These are phyloP conservation scores for Alectoria sarmentosa DNA, from an alignment of 495 filamentous ascomycete species.

Conservation along the genomic window DNA sequence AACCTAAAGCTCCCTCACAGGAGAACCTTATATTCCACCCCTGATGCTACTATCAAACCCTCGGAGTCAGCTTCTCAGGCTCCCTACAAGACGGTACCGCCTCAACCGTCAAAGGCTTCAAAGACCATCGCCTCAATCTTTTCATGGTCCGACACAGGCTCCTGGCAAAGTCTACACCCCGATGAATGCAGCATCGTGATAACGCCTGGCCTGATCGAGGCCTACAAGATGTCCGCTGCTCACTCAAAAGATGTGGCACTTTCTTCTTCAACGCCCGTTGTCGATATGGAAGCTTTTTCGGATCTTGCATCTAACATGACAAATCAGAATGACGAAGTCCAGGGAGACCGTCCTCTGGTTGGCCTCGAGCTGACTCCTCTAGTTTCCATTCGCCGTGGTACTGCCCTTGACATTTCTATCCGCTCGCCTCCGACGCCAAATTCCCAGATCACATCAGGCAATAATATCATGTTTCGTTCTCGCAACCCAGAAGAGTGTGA, in stretches of 20 bases:
- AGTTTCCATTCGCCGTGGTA: slow-evolving; percentile 80
- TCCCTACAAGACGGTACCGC: slow-evolving; percentile 50
- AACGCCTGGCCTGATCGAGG: slow-evolving; percentile 80
- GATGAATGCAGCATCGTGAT: slow-evolving; percentile 74
- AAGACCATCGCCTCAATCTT: slow-evolving; percentile 74
- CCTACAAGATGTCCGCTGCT: slow-evolving; percentile 55
- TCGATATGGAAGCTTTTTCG: slow-evolving; percentile 21
- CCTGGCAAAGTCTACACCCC: slow-evolving; percentile 71
- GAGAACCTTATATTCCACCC: slow-evolving; percentile 38
- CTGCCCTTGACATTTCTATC: slow-evolving; percentile 88
- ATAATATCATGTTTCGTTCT: slow-evolving; percentile 84
- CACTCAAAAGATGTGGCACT: slow-evolving; percentile 32
- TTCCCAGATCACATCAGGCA: slow-evolving; percentile 61
- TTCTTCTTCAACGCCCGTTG: slow-evolving; percentile 21
- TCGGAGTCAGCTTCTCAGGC: slow-evolving; percentile 73
- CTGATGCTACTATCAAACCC: slow-evolving; percentile 53
- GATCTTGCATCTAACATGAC: slow-evolving; percentile 32
- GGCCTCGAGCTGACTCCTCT: slow-evolving; percentile 80
- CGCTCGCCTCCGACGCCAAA: slow-evolving; percentile 68
- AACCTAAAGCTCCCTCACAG: slow-evolving; percentile 32
- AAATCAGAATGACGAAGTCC: slow-evolving; percentile 34
- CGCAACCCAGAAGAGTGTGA: slow-evolving; percentile 69
- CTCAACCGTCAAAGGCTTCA: slow-evolving; percentile 46
- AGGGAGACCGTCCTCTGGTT: slow-evolving; percentile 55
- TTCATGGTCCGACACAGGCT: slow-evolving; percentile 73